Percentiles rank a stretch among this genome's conserved stretches.
Conservation (phyloP, 225 moss, liverwort and hornwort genomes). For the Pseudisothecium myosuroides region DNA sequence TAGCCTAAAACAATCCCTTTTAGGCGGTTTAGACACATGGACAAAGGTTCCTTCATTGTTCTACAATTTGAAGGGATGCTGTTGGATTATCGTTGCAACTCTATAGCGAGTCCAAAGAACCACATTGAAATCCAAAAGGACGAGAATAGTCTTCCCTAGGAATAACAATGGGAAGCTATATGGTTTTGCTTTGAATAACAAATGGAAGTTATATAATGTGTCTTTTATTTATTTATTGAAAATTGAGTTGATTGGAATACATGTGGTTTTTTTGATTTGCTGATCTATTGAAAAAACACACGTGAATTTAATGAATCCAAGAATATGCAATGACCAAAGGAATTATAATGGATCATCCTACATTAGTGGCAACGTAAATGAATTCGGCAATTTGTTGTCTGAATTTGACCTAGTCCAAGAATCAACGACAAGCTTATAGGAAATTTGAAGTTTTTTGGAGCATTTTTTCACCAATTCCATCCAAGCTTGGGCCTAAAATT, state of each 20-base stretch:
- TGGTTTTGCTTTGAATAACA: neutral
- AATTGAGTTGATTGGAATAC: accelerated
- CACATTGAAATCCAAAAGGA: neutral
- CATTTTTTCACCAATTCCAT: neutral
- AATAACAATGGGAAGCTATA: neutral
- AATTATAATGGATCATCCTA: neutral
- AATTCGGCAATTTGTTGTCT: neutral
- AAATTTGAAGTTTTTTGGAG: too few relatives aligned
- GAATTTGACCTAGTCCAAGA: accelerated
- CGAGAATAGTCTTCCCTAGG: accelerated
- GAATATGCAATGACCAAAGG: neutral
- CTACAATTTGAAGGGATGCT: neutral
- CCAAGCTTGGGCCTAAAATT: accelerated
- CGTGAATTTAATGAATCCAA: neutral
- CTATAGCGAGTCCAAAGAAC: neutral
- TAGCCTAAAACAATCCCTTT: neutral
- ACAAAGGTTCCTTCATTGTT: neutral
- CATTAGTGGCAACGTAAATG: neutral
- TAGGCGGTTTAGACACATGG: accelerated
- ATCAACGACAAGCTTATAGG: neutral
- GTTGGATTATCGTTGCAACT: neutral
- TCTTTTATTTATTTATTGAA: neutral
- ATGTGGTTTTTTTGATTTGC: neutral
- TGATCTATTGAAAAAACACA: neutral
- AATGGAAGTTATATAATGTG: too few relatives aligned